Conservation (phyloP, 768 basidiomycete species). For the Termitomyces sp. region DNA sequence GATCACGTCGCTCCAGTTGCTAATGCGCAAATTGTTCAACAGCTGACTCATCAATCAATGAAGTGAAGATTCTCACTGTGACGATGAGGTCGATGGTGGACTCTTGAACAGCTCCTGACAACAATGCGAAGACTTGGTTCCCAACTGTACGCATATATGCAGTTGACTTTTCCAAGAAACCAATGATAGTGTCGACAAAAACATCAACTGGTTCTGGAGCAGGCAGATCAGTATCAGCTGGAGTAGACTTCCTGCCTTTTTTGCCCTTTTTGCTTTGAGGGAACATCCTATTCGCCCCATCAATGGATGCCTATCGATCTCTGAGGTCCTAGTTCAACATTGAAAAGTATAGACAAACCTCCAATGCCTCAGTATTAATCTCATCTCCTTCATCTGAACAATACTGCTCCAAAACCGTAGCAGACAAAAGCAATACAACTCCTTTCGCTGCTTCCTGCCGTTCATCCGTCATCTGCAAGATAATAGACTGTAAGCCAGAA, state of each 20-base stretch:
- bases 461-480: slow-evolving; percentile 23
- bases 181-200: slow-evolving; percentile 86
- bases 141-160: slow-evolving; percentile 76
- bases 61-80: slow-evolving; percentile 45
- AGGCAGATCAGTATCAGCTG: slow-evolving; percentile 26
- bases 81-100: slow-evolving; percentile 79
- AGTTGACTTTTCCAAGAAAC: slow-evolving; percentile 79
- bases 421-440: slow-evolving; percentile 63
- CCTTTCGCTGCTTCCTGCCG: slow-evolving; percentile 58
- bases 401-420: slow-evolving; percentile 66
- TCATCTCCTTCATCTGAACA: slow-evolving; percentile 56
- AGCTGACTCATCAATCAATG: neutral
- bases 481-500: neutral
- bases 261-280: slow-evolving; percentile 28
- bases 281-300: slow-evolving; percentile 54
- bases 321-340: neutral
- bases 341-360: slow-evolving; percentile 36
- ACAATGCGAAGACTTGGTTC: slow-evolving; percentile 71
- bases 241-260: slow-evolving; percentile 32
- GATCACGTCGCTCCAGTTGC: slow-evolving; percentile 80
- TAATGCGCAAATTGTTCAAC: slow-evolving; percentile 22
- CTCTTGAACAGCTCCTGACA: slow-evolving; percentile 59
- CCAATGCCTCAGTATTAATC: slow-evolving; percentile 47
- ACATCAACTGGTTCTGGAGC: slow-evolving; percentile 69
- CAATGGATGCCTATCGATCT: slow-evolving; percentile 48